phyloP scores from a whole-genome alignment of 2,329 filamentous ascomycete genomes.

The Pseudogymnoascus destructans region DNA sequence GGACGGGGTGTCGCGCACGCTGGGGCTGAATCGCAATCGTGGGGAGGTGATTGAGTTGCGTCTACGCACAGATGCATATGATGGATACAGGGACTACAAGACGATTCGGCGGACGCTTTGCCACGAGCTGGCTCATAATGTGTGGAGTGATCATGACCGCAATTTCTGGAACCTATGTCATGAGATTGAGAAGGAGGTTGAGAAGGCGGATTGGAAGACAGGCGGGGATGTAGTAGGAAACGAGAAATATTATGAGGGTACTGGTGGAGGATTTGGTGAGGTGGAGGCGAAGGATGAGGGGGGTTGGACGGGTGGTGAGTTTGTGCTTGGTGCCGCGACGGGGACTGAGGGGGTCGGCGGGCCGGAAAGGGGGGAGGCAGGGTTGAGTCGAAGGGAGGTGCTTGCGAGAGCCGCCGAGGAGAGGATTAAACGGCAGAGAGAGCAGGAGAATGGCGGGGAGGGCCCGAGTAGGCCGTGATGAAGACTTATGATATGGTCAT shows the following conservation, averaged over 20 bases:
- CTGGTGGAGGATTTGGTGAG: constrained; percentile 30
- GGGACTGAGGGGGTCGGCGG: constrained; percentile 29
- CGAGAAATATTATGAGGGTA: constrained; percentile 44
- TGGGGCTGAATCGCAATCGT: constrained; percentile 76
- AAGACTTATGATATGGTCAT: not conserved
- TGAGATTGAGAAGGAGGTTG: constrained; percentile 79
- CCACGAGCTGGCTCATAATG: constrained; percentile 90
- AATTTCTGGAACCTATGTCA: constrained; percentile 84
- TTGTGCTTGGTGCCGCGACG: constrained; percentile 49
- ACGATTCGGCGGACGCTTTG: constrained; percentile 85
- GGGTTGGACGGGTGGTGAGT: constrained; percentile 68
- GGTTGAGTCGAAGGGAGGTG: constrained; percentile 58
- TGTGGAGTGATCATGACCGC: constrained; percentile 69
- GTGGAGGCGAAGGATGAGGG: constrained; percentile 52
- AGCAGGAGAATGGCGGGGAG: constrained; percentile 16
- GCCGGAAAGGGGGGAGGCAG: constrained; percentile 41
- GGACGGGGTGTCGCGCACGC: constrained; percentile 58
- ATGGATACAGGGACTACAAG: constrained; percentile 86
- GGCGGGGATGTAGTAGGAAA: constrained; percentile 51
- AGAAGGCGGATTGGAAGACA: constrained; percentile 61
- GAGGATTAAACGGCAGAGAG: constrained; percentile 22
- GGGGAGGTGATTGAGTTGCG: constrained; percentile 87
- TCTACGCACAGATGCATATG: constrained; percentile 82
- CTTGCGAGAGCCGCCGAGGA: constrained; percentile 64
- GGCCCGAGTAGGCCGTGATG: not conserved